Evolutionary conservation across 352 stramenopile species (phyloP).

Genomic region (Phytophthora meadii): DNA sequence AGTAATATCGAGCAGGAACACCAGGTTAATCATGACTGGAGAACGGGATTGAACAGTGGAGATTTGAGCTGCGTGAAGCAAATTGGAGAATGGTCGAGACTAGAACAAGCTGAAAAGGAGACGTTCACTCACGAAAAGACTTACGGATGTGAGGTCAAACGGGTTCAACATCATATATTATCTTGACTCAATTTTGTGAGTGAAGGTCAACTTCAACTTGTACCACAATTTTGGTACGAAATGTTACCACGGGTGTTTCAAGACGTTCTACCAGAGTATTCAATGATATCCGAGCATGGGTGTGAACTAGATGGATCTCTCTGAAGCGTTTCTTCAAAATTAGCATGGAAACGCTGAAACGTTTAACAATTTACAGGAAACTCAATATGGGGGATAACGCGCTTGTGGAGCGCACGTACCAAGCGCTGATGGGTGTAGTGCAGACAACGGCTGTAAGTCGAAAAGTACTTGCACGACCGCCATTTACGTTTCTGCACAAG

Average conservation of each 20-base stretch:
- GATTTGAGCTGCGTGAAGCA: constrained; percentile 10
- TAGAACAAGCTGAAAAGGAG: neutral
- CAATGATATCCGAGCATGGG: neutral
- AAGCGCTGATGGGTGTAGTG: constrained; percentile 64
- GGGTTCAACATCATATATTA: constrained; percentile 10
- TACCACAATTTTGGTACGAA: neutral
- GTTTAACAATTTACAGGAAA: neutral
- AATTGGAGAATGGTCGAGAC: constrained; percentile 25
- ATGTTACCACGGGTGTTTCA: too few relatives aligned
- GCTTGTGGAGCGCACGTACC: constrained; percentile 72
- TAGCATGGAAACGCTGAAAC: constrained; percentile 7
- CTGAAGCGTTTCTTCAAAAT: constrained; percentile 1
- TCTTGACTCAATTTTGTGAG: constrained; percentile 8
- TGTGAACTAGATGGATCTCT: too few relatives aligned
- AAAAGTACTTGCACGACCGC: constrained; percentile 72
- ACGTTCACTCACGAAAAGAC: constrained; percentile 28
- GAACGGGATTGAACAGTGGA: neutral
- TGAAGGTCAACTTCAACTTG: constrained; percentile 42
- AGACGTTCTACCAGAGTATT: too few relatives aligned
- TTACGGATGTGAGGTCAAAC: constrained; percentile 4
- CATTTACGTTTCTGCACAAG: constrained; percentile 88
- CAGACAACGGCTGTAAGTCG: constrained; percentile 73
- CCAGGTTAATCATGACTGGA: constrained; percentile 66
- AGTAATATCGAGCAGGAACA: constrained; percentile 79
- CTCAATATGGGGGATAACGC: constrained; percentile 26